Base-by-base conservation (phyloP, 2,329 filamentous ascomycete genomes). In the Fusarium neocosmosporiellum region DNA sequence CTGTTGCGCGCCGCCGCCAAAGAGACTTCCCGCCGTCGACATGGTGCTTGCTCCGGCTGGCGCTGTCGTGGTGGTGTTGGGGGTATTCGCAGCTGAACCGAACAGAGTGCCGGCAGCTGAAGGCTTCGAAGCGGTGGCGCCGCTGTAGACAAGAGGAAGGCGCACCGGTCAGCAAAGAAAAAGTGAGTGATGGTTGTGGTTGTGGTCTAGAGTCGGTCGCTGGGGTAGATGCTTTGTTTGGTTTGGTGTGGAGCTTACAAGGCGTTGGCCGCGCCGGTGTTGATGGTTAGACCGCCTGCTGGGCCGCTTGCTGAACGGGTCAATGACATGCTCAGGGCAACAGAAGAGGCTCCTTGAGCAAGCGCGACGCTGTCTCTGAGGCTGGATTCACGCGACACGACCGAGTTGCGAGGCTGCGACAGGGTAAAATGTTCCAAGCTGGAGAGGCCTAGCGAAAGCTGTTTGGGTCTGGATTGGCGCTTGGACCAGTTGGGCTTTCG, bases 211-310 rank as follows among this genome's bases (percentile, higher is more conserved):
- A 46, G 46, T 53, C 46, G 46, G 46, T 53, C 46, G 72, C 31
- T 54, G 34, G 41, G 62, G 33, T 67, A 65, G 53, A 73, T 71
- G 67, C 68, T 63, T 76, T 75, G 68, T 71, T 74, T 74, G 74
- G 65, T 74, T 74, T 72, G 67, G 61, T 59, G 71, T 74, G 71
- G 71, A 74, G 73, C 81, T 82, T 79, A 83, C 82, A 80, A 73
- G 63, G 81, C 69, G 86, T 90, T 91, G 71, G 89, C 89, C 66
- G 88, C 84, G 72, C 86, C 87, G 20, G 89, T 91, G 81, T 91
- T 92, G 82, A 91, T 91, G 78, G 87, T 90, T 72, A 91, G 85
- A 78, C 88, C 88, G 77, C 88, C 89, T 72, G 85, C 87, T 69
- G 88, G 88, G 77, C 87, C 88, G 80, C 88, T 90, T 66, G 87